These are phyloP conservation scores for Corynespora cassiicola DNA, from an alignment of 2,329 filamentous ascomycete species.

Conservation along the genomic window DNA sequence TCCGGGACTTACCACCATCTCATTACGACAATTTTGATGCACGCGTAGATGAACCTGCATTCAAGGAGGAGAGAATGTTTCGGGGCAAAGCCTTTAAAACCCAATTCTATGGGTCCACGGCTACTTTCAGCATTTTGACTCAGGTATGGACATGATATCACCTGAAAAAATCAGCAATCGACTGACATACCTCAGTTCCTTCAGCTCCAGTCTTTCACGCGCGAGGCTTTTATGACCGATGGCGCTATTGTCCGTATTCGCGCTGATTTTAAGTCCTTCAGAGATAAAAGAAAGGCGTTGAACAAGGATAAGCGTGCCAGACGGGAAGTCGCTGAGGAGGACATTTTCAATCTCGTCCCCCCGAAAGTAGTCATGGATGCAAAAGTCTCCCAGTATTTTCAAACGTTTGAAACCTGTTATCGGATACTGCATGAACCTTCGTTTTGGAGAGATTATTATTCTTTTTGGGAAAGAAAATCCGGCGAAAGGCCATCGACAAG, in stretches of 20 bases:
- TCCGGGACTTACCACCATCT: slow-evolving; percentile 13
- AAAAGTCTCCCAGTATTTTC: slow-evolving; percentile 56
- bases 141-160: slow-evolving; percentile 28
- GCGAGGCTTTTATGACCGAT: slow-evolving; percentile 35
- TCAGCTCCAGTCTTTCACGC: slow-evolving; percentile 43
- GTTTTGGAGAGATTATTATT: slow-evolving; percentile 58
- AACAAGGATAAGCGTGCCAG: slow-evolving; percentile 26
- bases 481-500: slow-evolving; percentile 29
- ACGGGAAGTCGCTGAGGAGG: slow-evolving; percentile 29
- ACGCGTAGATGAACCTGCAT: slow-evolving; percentile 17
- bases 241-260: slow-evolving; percentile 36
- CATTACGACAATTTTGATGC: slow-evolving; percentile 17
- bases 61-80: slow-evolving; percentile 49
- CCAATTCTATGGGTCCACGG: slow-evolving; percentile 52
- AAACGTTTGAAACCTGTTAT: slow-evolving; percentile 58
- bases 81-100: slow-evolving; percentile 54
- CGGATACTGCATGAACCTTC: slow-evolving; percentile 61
- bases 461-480: slow-evolving; percentile 51
- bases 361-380: slow-evolving; percentile 47
- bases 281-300: slow-evolving; percentile 33
- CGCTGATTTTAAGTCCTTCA: slow-evolving; percentile 40
- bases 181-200: slow-evolving; percentile 35
- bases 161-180: slow-evolving; percentile 1
- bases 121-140: slow-evolving; percentile 42
- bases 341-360: slow-evolving; percentile 47